Conservation (phyloP, 1,284 basidiomycete species). For the Hymenochaete sp. region DNA sequence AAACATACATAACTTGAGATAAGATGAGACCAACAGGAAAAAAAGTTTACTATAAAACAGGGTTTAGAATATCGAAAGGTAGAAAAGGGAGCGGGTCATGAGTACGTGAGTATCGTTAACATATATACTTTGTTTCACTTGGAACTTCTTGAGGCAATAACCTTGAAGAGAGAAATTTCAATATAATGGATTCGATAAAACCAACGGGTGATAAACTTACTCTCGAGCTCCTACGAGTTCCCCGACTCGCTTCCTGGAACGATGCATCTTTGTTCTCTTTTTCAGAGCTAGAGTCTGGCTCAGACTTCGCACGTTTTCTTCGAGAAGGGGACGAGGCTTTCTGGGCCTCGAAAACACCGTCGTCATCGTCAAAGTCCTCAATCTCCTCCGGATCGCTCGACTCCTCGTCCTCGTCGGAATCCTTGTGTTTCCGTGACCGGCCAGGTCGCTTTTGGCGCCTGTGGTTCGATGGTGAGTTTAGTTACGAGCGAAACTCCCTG, state of each 20-base stretch:
- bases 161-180: too few relatives aligned
- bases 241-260: conserved; percentile 17
- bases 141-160: too few relatives aligned
- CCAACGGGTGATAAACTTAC: too few relatives aligned
- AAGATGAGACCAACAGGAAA: too few relatives aligned
- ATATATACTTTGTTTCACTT: too few relatives aligned
- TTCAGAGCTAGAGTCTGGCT: conserved; percentile 9
- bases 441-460: conserved; percentile 19
- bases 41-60: too few relatives aligned
- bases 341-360: conserved; percentile 8
- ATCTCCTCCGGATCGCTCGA: conserved; percentile 17
- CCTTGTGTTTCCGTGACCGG: conserved; percentile 21
- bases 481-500: neutral
- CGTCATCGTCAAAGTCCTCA: conserved; percentile 1
- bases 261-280: conserved; percentile 8
- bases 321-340: conserved; percentile 10
- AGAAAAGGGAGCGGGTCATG: too few relatives aligned
- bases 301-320: conserved; percentile 4
- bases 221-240: conserved; percentile 20
- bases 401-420: conserved; percentile 20
- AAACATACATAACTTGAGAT: too few relatives aligned
- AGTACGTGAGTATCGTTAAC: too few relatives aligned
- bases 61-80: too few relatives aligned
- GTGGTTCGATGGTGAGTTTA: neutral
- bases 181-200: too few relatives aligned